Percentiles rank a stretch among this genome's conserved stretches.
These are phyloP conservation scores for Pleurotus ostreatus DNA, from an alignment of 768 basidiomycete genomes.

Conservation along the genomic window DNA sequence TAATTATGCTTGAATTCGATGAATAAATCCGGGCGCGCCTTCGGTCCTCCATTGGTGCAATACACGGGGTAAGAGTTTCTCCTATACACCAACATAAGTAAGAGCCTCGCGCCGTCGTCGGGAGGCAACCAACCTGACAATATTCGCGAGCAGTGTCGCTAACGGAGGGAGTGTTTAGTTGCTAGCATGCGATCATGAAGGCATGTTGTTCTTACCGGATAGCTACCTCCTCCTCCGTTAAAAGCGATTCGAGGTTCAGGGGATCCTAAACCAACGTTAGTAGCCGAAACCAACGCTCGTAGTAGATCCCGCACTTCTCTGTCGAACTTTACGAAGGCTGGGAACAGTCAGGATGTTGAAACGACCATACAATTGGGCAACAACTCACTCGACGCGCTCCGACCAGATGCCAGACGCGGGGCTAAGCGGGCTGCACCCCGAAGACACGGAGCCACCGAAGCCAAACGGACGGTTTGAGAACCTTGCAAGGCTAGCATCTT, in stretches of 20 bases:
- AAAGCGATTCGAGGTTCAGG: slow-evolving; percentile 67
- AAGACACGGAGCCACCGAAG: neutral
- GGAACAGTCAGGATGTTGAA: neutral
- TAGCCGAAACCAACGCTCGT: neutral
- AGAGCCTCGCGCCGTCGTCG: neutral
- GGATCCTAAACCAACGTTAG: slow-evolving; percentile 62
- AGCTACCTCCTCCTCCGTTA: slow-evolving; percentile 88
- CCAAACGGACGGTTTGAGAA: slow-evolving; percentile 1
- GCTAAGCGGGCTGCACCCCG: neutral
- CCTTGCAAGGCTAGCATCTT: neutral
- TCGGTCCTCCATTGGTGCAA: slow-evolving; percentile 85
- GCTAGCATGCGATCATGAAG: no score
- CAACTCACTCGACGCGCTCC: neutral
- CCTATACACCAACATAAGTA: slow-evolving; percentile 37
- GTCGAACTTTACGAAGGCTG: slow-evolving; percentile 10
- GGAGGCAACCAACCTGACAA: slow-evolving; percentile 56
- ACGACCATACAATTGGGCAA: neutral
- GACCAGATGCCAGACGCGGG: neutral
- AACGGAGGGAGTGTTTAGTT: no score
- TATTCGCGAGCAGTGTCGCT: slow-evolving; percentile 80
- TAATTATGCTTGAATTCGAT: neutral
- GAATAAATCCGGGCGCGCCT: slow-evolving; percentile 37
- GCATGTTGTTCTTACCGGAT: slow-evolving; percentile 62
- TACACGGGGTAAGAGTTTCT: slow-evolving; percentile 84
- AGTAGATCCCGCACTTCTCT: slow-evolving; percentile 10